Conservation (phyloP, 2,329 filamentous ascomycete species). For the Penicillium polonicum region DNA sequence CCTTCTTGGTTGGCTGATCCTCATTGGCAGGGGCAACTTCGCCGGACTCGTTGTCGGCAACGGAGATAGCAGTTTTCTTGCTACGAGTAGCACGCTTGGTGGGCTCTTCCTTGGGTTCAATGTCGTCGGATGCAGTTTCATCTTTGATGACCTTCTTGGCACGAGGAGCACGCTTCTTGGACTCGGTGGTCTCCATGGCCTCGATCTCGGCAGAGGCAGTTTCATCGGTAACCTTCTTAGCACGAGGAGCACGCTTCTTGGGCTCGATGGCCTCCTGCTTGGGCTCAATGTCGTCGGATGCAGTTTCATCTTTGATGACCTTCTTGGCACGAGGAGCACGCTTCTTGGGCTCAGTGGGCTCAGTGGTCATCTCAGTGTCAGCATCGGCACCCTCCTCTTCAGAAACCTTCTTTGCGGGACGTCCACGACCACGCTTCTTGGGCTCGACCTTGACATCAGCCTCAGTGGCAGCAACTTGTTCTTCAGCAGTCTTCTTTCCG, state of each 20-base stretch:
- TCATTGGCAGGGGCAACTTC: background rate
- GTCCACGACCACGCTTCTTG: conserved; percentile 8
- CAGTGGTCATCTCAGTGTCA: too few relatives aligned
- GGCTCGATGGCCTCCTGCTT: background rate
- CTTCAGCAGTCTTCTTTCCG: background rate
- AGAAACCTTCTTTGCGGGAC: conserved; percentile 3
- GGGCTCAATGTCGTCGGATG: background rate
- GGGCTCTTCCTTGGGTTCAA: background rate
- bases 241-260: too few relatives aligned
- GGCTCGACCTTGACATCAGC: background rate
- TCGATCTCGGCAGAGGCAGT: rapidly evolving
- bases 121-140: background rate
- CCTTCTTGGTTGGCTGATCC: background rate
- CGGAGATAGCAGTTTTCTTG: background rate
- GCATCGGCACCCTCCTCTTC: background rate
- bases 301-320: too few relatives aligned
- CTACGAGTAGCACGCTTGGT: background rate
- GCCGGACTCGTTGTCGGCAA: background rate
- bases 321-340: too few relatives aligned
- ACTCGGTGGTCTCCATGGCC: background rate
- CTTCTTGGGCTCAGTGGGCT: too few relatives aligned
- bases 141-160: background rate
- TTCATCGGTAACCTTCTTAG: too few relatives aligned
- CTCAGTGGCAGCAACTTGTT: background rate
- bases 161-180: background rate